Percentiles rank a stretch among this genome's conserved stretches.
phyloP scores from a whole-genome alignment of 2,329 filamentous ascomycete genomes.

The Colletotrichum australisinense region DNA sequence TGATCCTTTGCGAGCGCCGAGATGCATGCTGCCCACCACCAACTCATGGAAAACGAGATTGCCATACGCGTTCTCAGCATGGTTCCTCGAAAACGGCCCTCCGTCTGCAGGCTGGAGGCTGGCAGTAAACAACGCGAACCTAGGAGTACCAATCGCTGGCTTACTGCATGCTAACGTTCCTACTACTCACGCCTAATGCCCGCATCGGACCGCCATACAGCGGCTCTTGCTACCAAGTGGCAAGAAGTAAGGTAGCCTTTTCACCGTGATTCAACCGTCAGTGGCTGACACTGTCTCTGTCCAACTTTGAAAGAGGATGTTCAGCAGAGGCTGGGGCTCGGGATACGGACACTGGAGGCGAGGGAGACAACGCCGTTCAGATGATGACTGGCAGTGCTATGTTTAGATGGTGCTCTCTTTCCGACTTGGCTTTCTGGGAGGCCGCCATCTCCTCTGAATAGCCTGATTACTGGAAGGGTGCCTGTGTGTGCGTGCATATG shows the following conservation, averaged over 20 bases:
- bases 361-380: neutral
- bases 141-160: neutral
- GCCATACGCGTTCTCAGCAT: neutral
- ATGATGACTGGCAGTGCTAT: neutral
- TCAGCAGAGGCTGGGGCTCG: neutral
- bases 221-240: neutral
- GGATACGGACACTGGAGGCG: too few species aligned
- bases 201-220: constrained; percentile 19
- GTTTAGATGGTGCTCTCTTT: neutral
- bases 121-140: neutral
- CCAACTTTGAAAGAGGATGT: neutral
- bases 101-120: neutral
- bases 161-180: neutral
- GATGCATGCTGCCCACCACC: neutral
- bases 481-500: neutral
- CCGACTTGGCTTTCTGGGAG: neutral
- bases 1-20: neutral
- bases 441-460: neutral
- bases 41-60: neutral
- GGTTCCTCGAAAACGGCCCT: neutral
- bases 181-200: neutral
- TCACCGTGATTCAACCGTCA: neutral
- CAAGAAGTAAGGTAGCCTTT: neutral
- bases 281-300: neutral
- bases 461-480: neutral